Evolutionary conservation across 257 asterid species (phyloP), one percentile per base, ranked within the genome.

Genomic region (Scutellaria baicalensis): DNA sequence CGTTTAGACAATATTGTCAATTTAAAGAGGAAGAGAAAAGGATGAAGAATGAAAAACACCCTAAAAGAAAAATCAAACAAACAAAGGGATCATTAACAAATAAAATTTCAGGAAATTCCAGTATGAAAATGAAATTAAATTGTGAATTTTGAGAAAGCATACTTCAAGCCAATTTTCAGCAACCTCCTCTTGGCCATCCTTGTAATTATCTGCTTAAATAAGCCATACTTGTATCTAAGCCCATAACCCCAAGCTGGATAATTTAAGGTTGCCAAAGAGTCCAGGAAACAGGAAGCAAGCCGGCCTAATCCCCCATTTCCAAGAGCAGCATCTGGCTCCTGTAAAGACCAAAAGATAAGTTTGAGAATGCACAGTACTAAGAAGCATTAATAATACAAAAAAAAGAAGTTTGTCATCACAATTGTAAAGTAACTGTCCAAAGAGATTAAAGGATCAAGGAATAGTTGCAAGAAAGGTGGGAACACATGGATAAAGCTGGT

Each of bases 201-300:
- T 3, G 95, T 90, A 58, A 88, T 78, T 54, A 0, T 80, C 77
- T 90, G 97, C 78, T 90, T 88, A 75, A 90, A 90, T 69, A 90
- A 73, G 48, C 97, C 97, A 77, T 90, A 75, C 80, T 84, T 88
- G 83, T 90, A 90, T 66, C 97, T 84, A 45, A 90, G 95, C 72
- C 97, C 97, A 86, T 90, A 90, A 35, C 97, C 96, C 95, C 95
- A 90, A 31, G 97, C 97, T 44, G 97, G 95, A 78, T 90, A 90
- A 75, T 90, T 88, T 65, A 90, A 77, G 36, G 95, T 90, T 59
- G 97, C 97, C 82, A 90, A 64, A 59, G 97, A 90, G 75, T 90
- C 97, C 67, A 90, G 88, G 73, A 90, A 90, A 86, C 96, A 90
- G 71, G 97, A 90, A 73, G 97, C 97, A 59, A 90, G 97, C 71